Evolutionary conservation across 768 basidiomycete species (phyloP).

Genomic region (Pleurotus cornucopiae): DNA sequence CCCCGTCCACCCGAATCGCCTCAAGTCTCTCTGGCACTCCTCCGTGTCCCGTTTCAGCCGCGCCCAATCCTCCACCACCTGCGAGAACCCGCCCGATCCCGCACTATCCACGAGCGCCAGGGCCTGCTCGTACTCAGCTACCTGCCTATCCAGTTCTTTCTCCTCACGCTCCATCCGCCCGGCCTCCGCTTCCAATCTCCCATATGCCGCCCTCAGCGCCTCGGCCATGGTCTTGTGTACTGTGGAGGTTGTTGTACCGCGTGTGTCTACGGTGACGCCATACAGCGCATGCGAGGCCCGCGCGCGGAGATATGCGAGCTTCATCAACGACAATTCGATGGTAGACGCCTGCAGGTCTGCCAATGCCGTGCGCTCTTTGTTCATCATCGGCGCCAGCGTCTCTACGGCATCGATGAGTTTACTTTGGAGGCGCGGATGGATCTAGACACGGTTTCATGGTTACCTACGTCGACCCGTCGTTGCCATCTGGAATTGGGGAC

Average conservation of each 20-base stretch:
- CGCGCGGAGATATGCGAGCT: constrained; percentile 41
- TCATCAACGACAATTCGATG: constrained; percentile 44
- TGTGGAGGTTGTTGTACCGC: constrained; percentile 8
- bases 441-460: constrained; percentile 15
- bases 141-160: constrained; percentile 28
- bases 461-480: no score
- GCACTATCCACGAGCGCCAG: constrained; percentile 37
- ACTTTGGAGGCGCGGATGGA: constrained; percentile 26
- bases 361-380: constrained; percentile 27
- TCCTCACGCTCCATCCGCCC: constrained; percentile 31
- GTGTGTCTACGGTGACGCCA: constrained; percentile 20
- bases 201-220: constrained; percentile 28
- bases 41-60: constrained; percentile 43
- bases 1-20: constrained; percentile 48
- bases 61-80: constrained; percentile 45
- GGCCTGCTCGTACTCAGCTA: constrained; percentile 37
- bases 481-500: not conserved
- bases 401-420: constrained; percentile 22
- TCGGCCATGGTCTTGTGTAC: constrained; percentile 20
- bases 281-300: constrained; percentile 36
- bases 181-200: constrained; percentile 30
- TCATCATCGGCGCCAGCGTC: constrained; percentile 21
- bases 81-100: constrained; percentile 34
- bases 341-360: constrained; percentile 38
- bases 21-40: constrained; percentile 44